phyloP scores from a whole-genome alignment of 768 basidiomycete genomes.

The Peribolospora kevripleyi region DNA sequence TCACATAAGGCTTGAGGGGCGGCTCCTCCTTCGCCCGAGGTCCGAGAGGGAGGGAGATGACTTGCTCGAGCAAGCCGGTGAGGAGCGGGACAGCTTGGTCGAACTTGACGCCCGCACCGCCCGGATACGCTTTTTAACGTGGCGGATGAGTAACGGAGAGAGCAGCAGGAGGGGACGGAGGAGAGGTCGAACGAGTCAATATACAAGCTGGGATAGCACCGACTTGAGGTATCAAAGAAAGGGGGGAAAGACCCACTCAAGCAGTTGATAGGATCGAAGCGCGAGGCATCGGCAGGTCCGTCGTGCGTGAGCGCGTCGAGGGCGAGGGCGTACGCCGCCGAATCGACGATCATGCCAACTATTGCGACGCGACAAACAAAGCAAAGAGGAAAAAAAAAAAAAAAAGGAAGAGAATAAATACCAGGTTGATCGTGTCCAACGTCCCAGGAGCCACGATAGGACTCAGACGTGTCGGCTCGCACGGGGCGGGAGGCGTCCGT shows the following conservation, averaged over 20 bases:
- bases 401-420: not conserved
- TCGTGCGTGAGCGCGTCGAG: constrained; percentile 12
- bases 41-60: not conserved
- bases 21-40: not conserved
- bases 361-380: constrained; percentile 1
- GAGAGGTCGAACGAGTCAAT: not conserved
- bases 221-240: not conserved
- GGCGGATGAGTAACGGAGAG: not conserved
- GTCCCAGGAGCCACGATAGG: too few species aligned
- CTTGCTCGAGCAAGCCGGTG: not conserved
- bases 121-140: not conserved
- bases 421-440: too few species aligned
- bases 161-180: not conserved
- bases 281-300: constrained; percentile 1
- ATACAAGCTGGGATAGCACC: not conserved
- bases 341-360: constrained; percentile 12
- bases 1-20: constrained; percentile 1
- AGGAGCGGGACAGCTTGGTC: too few species aligned
- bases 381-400: not conserved
- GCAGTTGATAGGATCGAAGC: constrained; percentile 7
- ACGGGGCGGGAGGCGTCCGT: not conserved
- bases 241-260: not conserved
- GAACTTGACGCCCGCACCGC: too few species aligned
- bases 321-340: constrained; percentile 13
- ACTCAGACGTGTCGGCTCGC: not conserved